These are phyloP conservation scores for Lotus japonicus DNA, from an alignment of 306 rosid species.

Conservation along the genomic window DNA sequence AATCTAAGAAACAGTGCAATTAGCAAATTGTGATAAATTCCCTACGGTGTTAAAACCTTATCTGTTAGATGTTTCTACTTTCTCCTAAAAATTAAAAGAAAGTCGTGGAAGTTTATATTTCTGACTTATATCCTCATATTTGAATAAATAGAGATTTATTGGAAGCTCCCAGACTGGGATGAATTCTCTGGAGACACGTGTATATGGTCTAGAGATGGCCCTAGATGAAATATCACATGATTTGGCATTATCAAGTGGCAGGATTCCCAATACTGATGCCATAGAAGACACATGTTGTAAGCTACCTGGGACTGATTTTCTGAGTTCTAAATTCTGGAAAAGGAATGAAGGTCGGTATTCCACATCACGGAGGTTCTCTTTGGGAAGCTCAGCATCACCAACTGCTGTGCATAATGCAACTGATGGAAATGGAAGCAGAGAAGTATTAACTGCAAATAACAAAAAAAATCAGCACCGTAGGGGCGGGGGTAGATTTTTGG, in stretches of 20 bases:
- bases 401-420: slow-evolving; percentile 27
- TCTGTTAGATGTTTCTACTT: not conserved
- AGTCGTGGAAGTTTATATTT: not conserved
- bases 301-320: slow-evolving; percentile 89
- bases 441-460: slow-evolving; percentile 24
- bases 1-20: too few species aligned
- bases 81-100: not conserved
- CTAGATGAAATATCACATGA: slow-evolving; percentile 85
- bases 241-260: slow-evolving; percentile 71
- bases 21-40: not conserved
- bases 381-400: slow-evolving; percentile 37
- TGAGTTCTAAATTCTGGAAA: slow-evolving; percentile 91
- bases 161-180: slow-evolving; percentile 91
- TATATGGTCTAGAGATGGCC: slow-evolving; percentile 81
- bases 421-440: slow-evolving; percentile 35
- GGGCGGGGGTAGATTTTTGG: slow-evolving; percentile 35
- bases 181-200: slow-evolving; percentile 86
- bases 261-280: slow-evolving; percentile 38
- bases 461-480: slow-evolving; percentile 48
- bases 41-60: not conserved
- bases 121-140: slow-evolving; percentile 20
- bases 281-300: slow-evolving; percentile 77
- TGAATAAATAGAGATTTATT: slow-evolving; percentile 65
- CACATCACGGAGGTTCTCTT: slow-evolving; percentile 52
- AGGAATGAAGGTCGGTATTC: slow-evolving; percentile 64